These are phyloP conservation scores for Solanum hybrid DNA, from an alignment of 305 asterid species.

Conservation along the genomic window DNA sequence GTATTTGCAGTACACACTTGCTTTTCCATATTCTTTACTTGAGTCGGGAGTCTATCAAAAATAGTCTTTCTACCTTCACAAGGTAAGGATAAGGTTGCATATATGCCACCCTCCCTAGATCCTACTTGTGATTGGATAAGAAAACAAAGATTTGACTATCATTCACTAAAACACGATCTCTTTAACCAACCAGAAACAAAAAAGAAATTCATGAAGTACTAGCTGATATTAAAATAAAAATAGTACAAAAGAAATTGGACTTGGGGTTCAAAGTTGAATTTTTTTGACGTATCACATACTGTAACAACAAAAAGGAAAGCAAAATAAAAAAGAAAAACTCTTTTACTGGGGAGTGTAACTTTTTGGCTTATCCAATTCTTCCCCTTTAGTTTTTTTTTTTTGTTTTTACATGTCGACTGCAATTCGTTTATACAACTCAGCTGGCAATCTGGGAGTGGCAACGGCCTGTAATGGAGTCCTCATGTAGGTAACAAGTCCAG, in stretches of 20 bases:
- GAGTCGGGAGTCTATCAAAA: background rate
- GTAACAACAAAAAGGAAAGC: background rate
- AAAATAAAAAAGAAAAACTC: background rate
- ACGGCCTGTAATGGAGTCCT: constrained; percentile 37
- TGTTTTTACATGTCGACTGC: constrained; percentile 15
- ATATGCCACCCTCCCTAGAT: background rate
- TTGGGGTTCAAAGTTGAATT: background rate
- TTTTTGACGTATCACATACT: background rate
- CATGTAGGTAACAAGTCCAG: constrained; percentile 61
- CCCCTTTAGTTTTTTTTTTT: background rate
- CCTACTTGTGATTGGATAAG: background rate
- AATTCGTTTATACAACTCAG: constrained; percentile 41
- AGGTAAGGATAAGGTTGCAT: background rate
- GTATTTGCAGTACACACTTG: background rate
- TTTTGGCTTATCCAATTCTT: background rate
- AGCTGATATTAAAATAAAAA: background rate
- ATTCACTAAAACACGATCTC: background rate
- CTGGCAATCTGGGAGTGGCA: constrained; percentile 42
- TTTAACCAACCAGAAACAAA: background rate
- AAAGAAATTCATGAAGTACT: background rate
- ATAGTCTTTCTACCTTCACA: background rate
- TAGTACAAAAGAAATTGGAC: background rate
- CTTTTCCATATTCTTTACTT: background rate
- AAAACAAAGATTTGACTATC: background rate
- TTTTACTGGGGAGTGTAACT: background rate